Percentiles rank a stretch among this genome's conserved stretches.
Evolutionary conservation across 495 filamentous ascomycete genomes (phyloP).

Genomic region (Tetracladium marchalianum): DNA sequence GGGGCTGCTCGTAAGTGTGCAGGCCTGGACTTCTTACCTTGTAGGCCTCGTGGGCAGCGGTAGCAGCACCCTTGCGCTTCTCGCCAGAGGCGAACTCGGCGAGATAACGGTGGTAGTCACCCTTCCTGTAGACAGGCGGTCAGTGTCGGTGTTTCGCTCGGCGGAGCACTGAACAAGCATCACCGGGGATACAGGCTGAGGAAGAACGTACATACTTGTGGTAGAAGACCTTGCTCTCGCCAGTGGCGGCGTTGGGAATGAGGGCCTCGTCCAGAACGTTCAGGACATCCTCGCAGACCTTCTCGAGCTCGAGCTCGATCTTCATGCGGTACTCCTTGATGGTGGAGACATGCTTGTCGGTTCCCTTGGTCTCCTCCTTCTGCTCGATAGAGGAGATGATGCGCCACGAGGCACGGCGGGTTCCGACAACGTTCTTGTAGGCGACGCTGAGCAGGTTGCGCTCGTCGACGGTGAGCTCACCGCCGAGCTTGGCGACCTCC

Average conservation of each 20-base stretch:
- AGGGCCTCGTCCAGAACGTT: slow-evolving; percentile 93
- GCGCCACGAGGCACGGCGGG: slow-evolving; percentile 97
- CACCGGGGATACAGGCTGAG: too few relatives aligned
- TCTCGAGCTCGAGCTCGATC: slow-evolving; percentile 96
- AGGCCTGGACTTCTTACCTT: too few relatives aligned
- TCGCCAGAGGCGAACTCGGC: slow-evolving; percentile 95
- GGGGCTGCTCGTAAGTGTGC: background rate
- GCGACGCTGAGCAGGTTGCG: slow-evolving; percentile 97
- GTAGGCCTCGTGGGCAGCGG: slow-evolving; percentile 92
- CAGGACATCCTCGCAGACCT: slow-evolving; percentile 99
- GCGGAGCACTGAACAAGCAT: too few relatives aligned
- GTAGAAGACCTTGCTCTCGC: slow-evolving; percentile 99
- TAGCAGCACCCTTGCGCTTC: slow-evolving; percentile 88
- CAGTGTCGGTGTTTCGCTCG: too few relatives aligned
- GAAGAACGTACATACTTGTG: too few relatives aligned
- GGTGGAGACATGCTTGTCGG: slow-evolving; percentile 78
- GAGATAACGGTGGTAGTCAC: slow-evolving; percentile 97
- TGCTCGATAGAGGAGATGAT: slow-evolving; percentile 99
- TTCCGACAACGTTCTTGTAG: slow-evolving; percentile 99
- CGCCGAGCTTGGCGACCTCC: slow-evolving; percentile 90
- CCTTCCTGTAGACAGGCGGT: slow-evolving; percentile 76
- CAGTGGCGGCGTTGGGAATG: slow-evolving; percentile 90
- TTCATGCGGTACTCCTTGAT: slow-evolving; percentile 99
- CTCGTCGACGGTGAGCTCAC: slow-evolving; percentile 98
- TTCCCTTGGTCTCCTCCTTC: slow-evolving; percentile 99